These are phyloP conservation scores for Erodium texanum DNA, from an alignment of 441 rosid species.

Conservation along the genomic window DNA sequence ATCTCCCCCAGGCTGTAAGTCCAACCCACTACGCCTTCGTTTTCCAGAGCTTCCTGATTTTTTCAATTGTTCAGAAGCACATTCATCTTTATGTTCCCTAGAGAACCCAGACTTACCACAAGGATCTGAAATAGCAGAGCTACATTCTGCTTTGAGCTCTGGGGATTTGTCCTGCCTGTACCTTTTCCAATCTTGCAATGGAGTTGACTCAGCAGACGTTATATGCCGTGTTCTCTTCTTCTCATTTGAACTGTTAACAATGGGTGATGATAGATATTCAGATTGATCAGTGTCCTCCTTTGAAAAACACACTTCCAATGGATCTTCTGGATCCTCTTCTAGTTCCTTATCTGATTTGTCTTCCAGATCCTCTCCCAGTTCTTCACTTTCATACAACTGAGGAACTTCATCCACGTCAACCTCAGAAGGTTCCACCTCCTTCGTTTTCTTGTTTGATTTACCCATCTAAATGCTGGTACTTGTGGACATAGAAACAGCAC, in stretches of 20 bases:
- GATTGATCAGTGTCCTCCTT: conserved; percentile 2
- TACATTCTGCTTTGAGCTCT: conserved; percentile 7
- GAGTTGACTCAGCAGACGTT: conserved; percentile 3
- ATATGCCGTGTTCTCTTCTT: conserved; percentile 9
- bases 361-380: conserved; percentile 6
- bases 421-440: not conserved
- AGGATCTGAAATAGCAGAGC: conserved; percentile 8
- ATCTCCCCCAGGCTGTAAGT: conserved; percentile 9
- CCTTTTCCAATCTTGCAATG: conserved; percentile 9
- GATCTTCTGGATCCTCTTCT: conserved; percentile 6
- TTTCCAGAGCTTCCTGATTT: conserved; percentile 17
- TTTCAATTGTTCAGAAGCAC: conserved; percentile 13
- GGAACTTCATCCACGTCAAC: not conserved
- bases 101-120: no score
- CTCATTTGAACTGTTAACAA: conserved; percentile 9
- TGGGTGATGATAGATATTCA: not conserved
- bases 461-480: not conserved
- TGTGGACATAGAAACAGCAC: not conserved
- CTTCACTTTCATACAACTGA: conserved; percentile 3
- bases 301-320: not conserved
- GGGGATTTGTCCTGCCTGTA: conserved; percentile 10
- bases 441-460: not conserved
- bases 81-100: not conserved
- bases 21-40: conserved; percentile 18
- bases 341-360: not conserved